These are phyloP conservation scores for Neurospora hispaniola DNA, from an alignment of 495 filamentous ascomycete species.

Conservation along the genomic window DNA sequence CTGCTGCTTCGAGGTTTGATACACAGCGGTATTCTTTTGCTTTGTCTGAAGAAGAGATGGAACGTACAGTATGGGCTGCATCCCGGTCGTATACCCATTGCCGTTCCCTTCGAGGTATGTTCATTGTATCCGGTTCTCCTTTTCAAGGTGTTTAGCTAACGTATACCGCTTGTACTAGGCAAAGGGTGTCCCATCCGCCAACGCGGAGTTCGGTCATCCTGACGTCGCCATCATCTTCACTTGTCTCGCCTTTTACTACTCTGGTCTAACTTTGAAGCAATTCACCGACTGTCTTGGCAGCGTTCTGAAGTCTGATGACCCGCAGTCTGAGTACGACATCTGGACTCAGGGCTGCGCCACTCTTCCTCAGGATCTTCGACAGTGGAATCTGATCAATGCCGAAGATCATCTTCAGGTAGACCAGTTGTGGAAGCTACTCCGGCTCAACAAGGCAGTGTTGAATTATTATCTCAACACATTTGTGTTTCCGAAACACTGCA, in stretches of 20 bases:
- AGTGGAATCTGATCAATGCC: conserved; percentile 41
- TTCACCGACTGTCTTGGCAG: conserved; percentile 30
- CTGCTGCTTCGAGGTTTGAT: conserved; percentile 30
- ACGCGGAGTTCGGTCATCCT: conserved; percentile 32
- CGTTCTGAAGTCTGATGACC: conserved; percentile 41
- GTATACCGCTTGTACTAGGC: neutral
- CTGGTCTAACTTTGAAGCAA: conserved; percentile 29
- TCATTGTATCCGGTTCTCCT: neutral
- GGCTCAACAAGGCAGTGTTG: conserved; percentile 27
- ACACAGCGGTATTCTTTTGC: conserved; percentile 29
- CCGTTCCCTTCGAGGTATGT: conserved; percentile 19
- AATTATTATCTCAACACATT: conserved; percentile 45
- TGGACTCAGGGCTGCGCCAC: conserved; percentile 26
- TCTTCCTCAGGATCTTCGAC: conserved; percentile 30
- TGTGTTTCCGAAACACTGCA: conserved; percentile 43
- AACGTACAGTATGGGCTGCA: conserved; percentile 36
- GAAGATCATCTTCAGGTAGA: conserved; percentile 37
- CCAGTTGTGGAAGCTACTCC: conserved; percentile 30
- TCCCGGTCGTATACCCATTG: conserved; percentile 28
- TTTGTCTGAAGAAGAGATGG: conserved; percentile 34
- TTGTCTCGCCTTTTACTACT: conserved; percentile 43
- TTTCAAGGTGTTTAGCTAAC: neutral
- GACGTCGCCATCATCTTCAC: conserved; percentile 46
- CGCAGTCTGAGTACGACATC: conserved; percentile 36
- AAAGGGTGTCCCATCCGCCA: conserved; percentile 6